Evolutionary conservation across 2,329 filamentous ascomycete species (phyloP).

Genomic region (Phaeosphaeriaceae sp.): DNA sequence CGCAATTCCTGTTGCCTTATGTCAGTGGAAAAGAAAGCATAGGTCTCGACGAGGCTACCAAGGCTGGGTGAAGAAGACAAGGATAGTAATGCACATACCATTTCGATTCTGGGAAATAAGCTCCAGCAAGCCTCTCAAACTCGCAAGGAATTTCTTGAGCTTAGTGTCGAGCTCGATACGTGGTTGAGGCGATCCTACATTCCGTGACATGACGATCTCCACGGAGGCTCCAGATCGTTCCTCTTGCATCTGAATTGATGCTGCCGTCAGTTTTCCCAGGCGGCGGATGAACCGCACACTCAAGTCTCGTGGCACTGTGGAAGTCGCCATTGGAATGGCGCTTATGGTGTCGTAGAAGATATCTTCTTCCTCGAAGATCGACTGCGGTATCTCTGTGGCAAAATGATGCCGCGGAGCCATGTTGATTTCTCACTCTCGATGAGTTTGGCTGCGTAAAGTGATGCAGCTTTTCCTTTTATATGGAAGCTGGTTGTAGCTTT

Average conservation of each 20-base stretch:
- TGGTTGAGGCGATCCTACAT: background rate
- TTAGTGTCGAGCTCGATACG: background rate
- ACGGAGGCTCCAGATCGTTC: background rate
- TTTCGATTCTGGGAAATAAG: background rate
- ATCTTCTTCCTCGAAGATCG: background rate
- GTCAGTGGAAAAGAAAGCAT: slow-evolving; percentile 6
- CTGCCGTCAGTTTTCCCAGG: background rate
- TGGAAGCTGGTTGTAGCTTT: background rate
- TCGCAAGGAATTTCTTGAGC: background rate
- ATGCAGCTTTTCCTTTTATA: background rate
- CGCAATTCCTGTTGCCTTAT: background rate
- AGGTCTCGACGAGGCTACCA: too few species aligned
- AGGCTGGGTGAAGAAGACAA: too few species aligned
- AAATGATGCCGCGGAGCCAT: background rate
- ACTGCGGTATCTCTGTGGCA: background rate
- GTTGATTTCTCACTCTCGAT: background rate
- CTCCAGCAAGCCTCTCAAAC: background rate
- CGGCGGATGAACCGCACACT: background rate
- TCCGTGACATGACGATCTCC: background rate
- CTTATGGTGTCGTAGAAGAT: slow-evolving; percentile 3
- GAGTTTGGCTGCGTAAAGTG: background rate
- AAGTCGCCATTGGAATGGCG: background rate
- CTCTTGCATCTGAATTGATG: background rate
- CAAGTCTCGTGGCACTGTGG: background rate
- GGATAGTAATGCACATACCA: background rate